These are phyloP conservation scores for Sphaerostilbella broomeana DNA, from an alignment of 2,329 filamentous ascomycete species.

Conservation along the genomic window DNA sequence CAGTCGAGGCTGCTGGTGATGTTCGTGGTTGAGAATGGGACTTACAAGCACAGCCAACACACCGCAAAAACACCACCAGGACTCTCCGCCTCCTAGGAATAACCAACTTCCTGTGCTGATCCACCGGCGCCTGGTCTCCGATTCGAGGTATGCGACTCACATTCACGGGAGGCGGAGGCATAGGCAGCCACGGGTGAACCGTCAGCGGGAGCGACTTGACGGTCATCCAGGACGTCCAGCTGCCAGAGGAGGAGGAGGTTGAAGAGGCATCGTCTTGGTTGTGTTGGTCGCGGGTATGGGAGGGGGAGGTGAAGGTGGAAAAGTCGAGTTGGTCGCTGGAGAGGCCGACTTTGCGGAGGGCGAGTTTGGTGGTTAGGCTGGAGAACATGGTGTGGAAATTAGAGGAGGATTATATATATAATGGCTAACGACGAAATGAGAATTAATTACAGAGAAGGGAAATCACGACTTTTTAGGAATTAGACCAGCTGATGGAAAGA, in stretches of 20 bases:
- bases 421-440: too few species aligned
- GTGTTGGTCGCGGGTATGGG: too few species aligned
- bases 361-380: slow-evolving; percentile 50
- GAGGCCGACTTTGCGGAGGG: slow-evolving; percentile 50
- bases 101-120: slow-evolving; percentile 38
- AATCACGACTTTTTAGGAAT: too few species aligned
- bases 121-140: slow-evolving; percentile 42
- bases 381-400: slow-evolving; percentile 55
- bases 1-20: not conserved
- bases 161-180: slow-evolving; percentile 43
- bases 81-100: slow-evolving; percentile 39
- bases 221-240: slow-evolving; percentile 43
- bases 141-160: slow-evolving; percentile 39
- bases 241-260: slow-evolving; percentile 23
- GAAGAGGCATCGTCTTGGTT: slow-evolving; percentile 27
- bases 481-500: too few species aligned
- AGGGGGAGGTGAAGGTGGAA: slow-evolving; percentile 21
- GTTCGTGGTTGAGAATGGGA: not conserved
- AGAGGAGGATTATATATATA: too few species aligned
- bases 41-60: slow-evolving; percentile 51
- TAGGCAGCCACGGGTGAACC: slow-evolving; percentile 47
- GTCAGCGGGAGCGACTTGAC: slow-evolving; percentile 44
- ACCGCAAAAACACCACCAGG: slow-evolving; percentile 47
- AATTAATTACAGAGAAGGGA: too few species aligned
- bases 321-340: slow-evolving; percentile 43